Evolutionary conservation across 805 yeast genomes (phyloP), one percentile per base, ranked within the genome.

Genomic region (Brettanomyces sp.): DNA sequence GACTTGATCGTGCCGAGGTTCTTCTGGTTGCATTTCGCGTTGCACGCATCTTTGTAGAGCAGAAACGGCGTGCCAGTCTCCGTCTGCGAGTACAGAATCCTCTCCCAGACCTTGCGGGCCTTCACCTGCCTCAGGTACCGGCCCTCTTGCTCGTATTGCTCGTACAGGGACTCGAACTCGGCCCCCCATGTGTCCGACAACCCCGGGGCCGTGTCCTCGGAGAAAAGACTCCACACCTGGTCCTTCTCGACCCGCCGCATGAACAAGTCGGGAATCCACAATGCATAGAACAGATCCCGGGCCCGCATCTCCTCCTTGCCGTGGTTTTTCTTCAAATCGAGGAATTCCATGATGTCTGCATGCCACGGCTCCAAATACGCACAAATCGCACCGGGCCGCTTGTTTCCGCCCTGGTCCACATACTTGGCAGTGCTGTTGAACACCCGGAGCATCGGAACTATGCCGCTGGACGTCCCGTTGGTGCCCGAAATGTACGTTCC

Each of bases 351-450:
- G 34, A 91, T 74, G 57, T 91, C 99, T 9, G 85, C 77, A 62
- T 91, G 99, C 99, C 99, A 91, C 46, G 99, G 97, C 67, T 91
- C 99, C 35, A 91, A 64, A 66, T 90, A 91, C 35, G 89, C 67
- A 34, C 96, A 96, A 65, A 91, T 85, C 3, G 99, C 99, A 51
- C 98, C 98, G 0, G 99, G 99, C 58, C 99, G 74, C 66, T 90
- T 90, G 68, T 91, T 91, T 46, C 98, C 98, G 51, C 99, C 99
- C 72, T 91, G 99, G 58, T 91, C 98, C 38, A 91, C 98, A 59
- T 90, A 91, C 56, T 96, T 78, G 18, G 99, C 98, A 24, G 98
- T 89, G 67, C 88, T 85, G 70, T 91, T 91, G 70, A 82, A 91
- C 8, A 91, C 98, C 55, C 95, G 79, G 25, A 91, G 70, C 97